Evolutionary conservation across 768 basidiomycete species (phyloP), one percentile per base, ranked within the genome.

Genomic region (Trametopsis cervina): DNA sequence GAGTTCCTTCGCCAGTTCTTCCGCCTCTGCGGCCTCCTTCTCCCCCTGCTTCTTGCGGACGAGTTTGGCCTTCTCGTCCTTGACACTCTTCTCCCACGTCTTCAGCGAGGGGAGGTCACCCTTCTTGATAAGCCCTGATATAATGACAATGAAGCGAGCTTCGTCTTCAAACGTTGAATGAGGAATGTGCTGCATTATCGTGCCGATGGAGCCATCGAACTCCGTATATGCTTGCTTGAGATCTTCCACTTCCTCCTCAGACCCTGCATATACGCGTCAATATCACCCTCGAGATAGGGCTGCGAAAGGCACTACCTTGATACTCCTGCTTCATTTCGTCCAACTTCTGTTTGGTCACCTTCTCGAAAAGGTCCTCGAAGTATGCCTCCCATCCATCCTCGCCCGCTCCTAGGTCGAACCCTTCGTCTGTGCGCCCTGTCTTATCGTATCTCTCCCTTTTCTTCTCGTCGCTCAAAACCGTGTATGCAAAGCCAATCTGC

Each of bases 341-440:
- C 46, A 99, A 71, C 63, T 81, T 86, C 51, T 79, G 83, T 52
- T 83, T 77, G 47, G 92, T 94, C 21, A 95, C 87, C 46, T 81
- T 76, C 51, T 94, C 87, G 55, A 92, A 96, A 54, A 96, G 67
- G 48, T 83, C 83, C 62, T 85, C 86, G 57, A 98, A 99, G 67
- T 99, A 99, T 4, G 87, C 79, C 59, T 92, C 90, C 96, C 96
- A 99, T 1, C 91, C 89, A 52, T 83, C 87, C 50, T 86, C 89
- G 9, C 80, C 89, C 4, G 77, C 77, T 20, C 70, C 80, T 35
- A 86, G 61, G 42, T 83, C 81, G 38, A 85, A 75, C 9, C 77
- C 78, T 57, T 97, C 93, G 53, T 83, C 81, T 7, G 93, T 96
- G 55, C 77, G 77, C 15, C 96, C 96, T 0, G 87, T 95, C 46